Conservation (phyloP, 768 basidiomycete species). For the Phallus indusiatus region DNA sequence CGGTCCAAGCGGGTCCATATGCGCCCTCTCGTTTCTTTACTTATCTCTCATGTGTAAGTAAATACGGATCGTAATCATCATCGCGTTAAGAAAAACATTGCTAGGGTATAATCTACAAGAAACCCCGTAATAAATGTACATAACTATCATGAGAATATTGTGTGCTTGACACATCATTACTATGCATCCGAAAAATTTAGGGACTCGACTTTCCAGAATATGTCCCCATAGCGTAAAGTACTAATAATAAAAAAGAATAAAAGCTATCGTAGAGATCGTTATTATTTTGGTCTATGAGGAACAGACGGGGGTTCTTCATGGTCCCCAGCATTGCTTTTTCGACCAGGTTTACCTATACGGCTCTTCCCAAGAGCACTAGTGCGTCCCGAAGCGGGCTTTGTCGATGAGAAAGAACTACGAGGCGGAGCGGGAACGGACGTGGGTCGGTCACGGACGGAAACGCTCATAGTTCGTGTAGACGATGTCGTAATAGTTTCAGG, state of each 20-base stretch:
- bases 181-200: not conserved
- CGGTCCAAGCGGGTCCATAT: too few species aligned
- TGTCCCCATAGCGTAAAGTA: not conserved
- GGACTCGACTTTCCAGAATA: not conserved
- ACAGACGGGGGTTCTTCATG: not conserved
- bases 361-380: constrained; percentile 1
- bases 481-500: not conserved
- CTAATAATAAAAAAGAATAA: not conserved
- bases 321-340: not conserved
- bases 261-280: not conserved
- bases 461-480: not conserved
- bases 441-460: not conserved
- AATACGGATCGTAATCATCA: too few species aligned
- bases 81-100: too few species aligned
- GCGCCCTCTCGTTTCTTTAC: too few species aligned
- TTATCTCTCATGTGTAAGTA: too few species aligned
- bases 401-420: not conserved
- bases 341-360: not conserved
- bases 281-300: not conserved
- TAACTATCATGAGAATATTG: too few species aligned
- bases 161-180: not conserved
- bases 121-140: too few species aligned
- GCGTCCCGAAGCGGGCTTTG: not conserved
- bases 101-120: too few species aligned
- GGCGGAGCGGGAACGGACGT: constrained; percentile 3